Percentiles rank a stretch among this genome's conserved stretches.
Conservation (phyloP, 2,329 filamentous ascomycete genomes). For the Alternaria novae-zelandiae region DNA sequence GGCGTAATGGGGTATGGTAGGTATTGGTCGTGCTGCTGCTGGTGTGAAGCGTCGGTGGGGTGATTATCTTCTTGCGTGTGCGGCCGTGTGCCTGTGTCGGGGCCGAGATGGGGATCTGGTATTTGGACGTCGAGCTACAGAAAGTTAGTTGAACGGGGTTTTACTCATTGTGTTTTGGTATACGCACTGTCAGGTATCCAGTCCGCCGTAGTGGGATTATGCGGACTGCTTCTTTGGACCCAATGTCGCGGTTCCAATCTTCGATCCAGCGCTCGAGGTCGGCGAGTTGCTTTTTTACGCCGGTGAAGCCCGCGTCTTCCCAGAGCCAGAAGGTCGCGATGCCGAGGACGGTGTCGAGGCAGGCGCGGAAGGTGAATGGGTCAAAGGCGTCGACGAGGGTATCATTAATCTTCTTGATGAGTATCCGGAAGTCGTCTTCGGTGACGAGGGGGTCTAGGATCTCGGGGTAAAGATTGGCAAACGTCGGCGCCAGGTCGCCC, state of each 20-base stretch:
- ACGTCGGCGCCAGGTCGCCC: slow-evolving; percentile 90
- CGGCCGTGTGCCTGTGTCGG: slow-evolving; percentile 40
- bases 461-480: slow-evolving; percentile 94
- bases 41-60: slow-evolving; percentile 9
- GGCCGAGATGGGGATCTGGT: slow-evolving; percentile 72
- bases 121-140: slow-evolving; percentile 78
- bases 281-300: slow-evolving; percentile 73
- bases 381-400: slow-evolving; percentile 79
- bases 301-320: slow-evolving; percentile 85
- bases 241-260: slow-evolving; percentile 77
- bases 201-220: slow-evolving; percentile 81
- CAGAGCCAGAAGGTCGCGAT: slow-evolving; percentile 90
- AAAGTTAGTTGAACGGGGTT: not conserved
- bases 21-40: slow-evolving; percentile 23
- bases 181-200: slow-evolving; percentile 81
- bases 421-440: slow-evolving; percentile 82
- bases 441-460: slow-evolving; percentile 86
- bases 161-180: not conserved
- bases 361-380: slow-evolving; percentile 77
- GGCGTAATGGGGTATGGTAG: slow-evolving; percentile 35
- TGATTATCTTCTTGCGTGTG: slow-evolving; percentile 36
- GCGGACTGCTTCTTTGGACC: slow-evolving; percentile 68
- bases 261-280: slow-evolving; percentile 82
- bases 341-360: slow-evolving; percentile 79
- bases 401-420: slow-evolving; percentile 83